Percentiles rank a stretch among this genome's conserved stretches.
phyloP scores from a whole-genome alignment of 2,329 filamentous ascomycete species.

The Claviceps pazoutovae region DNA sequence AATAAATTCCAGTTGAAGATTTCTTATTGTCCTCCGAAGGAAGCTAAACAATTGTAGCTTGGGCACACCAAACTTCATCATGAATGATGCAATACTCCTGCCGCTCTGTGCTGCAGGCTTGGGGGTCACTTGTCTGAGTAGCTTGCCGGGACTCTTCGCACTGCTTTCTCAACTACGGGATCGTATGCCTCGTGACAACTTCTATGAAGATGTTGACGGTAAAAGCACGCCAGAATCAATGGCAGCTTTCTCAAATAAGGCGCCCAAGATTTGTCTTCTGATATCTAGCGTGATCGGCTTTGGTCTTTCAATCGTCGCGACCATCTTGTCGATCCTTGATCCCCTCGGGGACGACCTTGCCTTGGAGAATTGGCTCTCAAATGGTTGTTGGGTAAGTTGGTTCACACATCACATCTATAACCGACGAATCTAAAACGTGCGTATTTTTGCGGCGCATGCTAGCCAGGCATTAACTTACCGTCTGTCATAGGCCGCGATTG shows the following conservation, averaged over 20 bases:
- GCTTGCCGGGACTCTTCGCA: slow-evolving; percentile 23
- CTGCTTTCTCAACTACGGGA: slow-evolving; percentile 21
- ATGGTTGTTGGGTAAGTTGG: slow-evolving; percentile 48
- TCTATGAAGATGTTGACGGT: slow-evolving; percentile 59
- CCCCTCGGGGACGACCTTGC: slow-evolving; percentile 24
- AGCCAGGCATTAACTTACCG: background rate
- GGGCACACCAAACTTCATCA: background rate
- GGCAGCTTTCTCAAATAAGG: slow-evolving; percentile 45
- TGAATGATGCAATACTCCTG: slow-evolving; percentile 9
- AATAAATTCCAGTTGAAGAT: background rate
- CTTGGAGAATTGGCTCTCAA: slow-evolving; percentile 45
- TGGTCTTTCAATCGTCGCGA: slow-evolving; percentile 39
- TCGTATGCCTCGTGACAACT: slow-evolving; percentile 26
- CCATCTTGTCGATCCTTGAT: slow-evolving; percentile 35
- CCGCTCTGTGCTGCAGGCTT: slow-evolving; percentile 20
- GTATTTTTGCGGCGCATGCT: background rate
- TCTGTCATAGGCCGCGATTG: slow-evolving; percentile 30
- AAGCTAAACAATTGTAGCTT: background rate
- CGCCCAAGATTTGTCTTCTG: slow-evolving; percentile 41
- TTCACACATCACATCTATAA: background rate
- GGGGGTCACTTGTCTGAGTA: slow-evolving; percentile 20
- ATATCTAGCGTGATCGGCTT: slow-evolving; percentile 40
- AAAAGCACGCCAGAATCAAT: slow-evolving; percentile 50
- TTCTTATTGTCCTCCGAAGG: background rate
- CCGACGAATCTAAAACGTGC: background rate